A percentile compares a stretch with the other conserved stretches of the same genome.
These are phyloP conservation scores for Parmelia sp. DNA, from an alignment of 495 filamentous ascomycete species.

Conservation along the genomic window DNA sequence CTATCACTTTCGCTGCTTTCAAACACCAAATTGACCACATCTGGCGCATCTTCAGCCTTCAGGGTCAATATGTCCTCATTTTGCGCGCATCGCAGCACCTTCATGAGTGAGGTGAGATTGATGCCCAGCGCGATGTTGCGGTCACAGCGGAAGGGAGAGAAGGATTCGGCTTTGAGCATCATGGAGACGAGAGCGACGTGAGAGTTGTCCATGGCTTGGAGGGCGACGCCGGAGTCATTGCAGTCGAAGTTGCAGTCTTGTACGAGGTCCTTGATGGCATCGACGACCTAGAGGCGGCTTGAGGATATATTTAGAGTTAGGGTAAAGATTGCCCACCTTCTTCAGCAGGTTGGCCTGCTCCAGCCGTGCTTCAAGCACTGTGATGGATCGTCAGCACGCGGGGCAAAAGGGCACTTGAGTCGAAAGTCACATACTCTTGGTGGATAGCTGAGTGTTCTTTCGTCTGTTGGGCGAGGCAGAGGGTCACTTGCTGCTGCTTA, in stretches of 20 bases:
- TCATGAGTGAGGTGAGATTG: constrained; percentile 92
- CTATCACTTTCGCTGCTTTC: constrained; percentile 86
- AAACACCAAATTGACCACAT: constrained; percentile 91
- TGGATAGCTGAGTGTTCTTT: neutral
- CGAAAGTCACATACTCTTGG: constrained; percentile 7
- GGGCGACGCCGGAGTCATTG: constrained; percentile 97
- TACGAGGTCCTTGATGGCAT: constrained; percentile 98
- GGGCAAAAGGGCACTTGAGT: neutral
- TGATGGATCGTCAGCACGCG: neutral
- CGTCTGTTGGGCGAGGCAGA: neutral
- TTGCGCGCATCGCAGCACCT: constrained; percentile 91
- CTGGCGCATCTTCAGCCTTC: constrained; percentile 94
- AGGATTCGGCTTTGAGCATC: constrained; percentile 92
- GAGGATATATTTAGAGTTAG: constrained; percentile 1
- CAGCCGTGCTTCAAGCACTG: constrained; percentile 94
- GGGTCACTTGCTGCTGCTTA: neutral
- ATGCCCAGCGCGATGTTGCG: constrained; percentile 97
- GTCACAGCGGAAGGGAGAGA: constrained; percentile 97
- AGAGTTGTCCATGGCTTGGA: constrained; percentile 99
- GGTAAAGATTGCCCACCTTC: constrained; percentile 55
- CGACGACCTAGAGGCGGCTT: constrained; percentile 59
- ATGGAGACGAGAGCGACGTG: constrained; percentile 98
- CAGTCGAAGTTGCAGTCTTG: constrained; percentile 99
- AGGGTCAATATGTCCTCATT: constrained; percentile 92
- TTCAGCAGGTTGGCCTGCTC: constrained; percentile 93